Conservation (phyloP, 176 grass and related monocot species). For the Tillandsia fasciculata region DNA sequence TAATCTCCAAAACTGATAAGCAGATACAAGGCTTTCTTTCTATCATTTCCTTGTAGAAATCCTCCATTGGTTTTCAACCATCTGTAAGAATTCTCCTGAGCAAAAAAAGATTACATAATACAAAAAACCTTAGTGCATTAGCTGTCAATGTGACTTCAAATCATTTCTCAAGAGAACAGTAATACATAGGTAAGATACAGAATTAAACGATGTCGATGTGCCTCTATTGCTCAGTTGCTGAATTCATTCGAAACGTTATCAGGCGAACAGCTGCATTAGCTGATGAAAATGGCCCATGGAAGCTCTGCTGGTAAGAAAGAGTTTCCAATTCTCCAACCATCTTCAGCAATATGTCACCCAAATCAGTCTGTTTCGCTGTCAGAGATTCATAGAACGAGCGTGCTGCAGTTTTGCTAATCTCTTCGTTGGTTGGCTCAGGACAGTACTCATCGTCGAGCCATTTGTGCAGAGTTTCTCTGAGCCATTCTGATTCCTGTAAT, state of each 20-base stretch:
- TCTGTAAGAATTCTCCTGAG: too few species aligned
- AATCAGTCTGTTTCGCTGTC: conserved; percentile 41
- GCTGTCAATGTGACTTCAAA: too few species aligned
- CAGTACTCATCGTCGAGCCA: conserved; percentile 89
- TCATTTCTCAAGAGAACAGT: neutral
- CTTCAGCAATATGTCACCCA: conserved; percentile 72
- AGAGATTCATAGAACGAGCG: conserved; percentile 56
- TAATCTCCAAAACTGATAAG: too few species aligned
- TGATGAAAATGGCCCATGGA: conserved; percentile 72
- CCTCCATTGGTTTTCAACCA: too few species aligned
- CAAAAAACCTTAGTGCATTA: too few species aligned
- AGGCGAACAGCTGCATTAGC: conserved; percentile 64
- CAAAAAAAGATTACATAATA: too few species aligned
- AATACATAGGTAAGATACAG: neutral
- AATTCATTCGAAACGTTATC: conserved; percentile 55
- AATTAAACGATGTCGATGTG: neutral
- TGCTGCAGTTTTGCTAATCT: conserved; percentile 67
- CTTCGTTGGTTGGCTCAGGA: conserved; percentile 66
- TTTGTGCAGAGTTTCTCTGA: conserved; percentile 63
- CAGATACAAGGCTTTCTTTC: too few species aligned
- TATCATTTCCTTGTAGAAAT: too few species aligned
- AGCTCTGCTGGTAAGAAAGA: conserved; percentile 69
- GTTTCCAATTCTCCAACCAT: conserved; percentile 59
- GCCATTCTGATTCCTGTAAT: conserved; percentile 77
- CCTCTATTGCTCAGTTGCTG: conserved; percentile 3